Conservation (phyloP, 805 yeast species). For the Candida anglica region DNA sequence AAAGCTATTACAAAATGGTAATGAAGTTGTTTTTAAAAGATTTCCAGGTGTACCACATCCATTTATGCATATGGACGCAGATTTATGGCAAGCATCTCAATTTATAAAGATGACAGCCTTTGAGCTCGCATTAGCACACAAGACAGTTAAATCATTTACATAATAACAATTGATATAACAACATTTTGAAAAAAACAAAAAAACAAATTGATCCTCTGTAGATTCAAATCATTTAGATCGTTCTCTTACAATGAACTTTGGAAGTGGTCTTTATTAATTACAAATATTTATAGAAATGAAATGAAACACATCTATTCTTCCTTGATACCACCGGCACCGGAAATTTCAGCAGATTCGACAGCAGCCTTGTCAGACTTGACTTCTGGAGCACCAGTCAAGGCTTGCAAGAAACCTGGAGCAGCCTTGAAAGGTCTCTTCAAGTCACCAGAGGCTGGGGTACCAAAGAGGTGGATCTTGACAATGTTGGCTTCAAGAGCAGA, state of each 20-base stretch:
- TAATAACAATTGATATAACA: no score
- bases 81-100: no score
- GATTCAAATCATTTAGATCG: no score
- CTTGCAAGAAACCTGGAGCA: conserved; percentile 47
- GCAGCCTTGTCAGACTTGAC: conserved; percentile 84
- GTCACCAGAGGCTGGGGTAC: conserved; percentile 79
- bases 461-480: conserved; percentile 86
- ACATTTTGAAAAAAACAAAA: no score
- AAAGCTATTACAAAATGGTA: no score
- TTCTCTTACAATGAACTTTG: no score
- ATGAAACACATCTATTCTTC: conserved; percentile 52
- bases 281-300: neutral
- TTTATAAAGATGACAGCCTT: conserved; percentile 20
- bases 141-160: conserved; percentile 1
- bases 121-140: conserved; percentile 23
- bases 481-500: conserved; percentile 85
- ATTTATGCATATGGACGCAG: no score
- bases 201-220: no score
- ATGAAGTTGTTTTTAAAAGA: no score
- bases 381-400: conserved; percentile 62
- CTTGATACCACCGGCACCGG: conserved; percentile 86
- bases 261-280: no score
- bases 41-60: no score
- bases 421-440: conserved; percentile 96
- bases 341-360: conserved; percentile 76